Evolutionary conservation across 805 yeast genomes (phyloP).

Genomic region (Myxozyma geophila): DNA sequence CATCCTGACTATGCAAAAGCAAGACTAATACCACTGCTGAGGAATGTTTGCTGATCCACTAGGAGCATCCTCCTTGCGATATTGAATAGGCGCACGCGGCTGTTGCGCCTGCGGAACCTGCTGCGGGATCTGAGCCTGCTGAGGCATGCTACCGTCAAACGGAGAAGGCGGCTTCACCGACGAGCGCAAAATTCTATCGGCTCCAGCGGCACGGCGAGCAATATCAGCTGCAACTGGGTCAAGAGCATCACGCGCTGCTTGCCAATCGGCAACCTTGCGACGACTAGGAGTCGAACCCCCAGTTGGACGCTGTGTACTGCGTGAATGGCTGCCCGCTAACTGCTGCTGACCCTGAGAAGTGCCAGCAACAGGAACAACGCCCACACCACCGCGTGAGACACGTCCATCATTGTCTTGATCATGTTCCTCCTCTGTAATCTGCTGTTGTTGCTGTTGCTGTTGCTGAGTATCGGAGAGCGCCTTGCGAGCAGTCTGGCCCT

Average conservation of each 20-base stretch:
- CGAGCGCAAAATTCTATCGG: constrained; percentile 27
- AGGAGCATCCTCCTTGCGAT: constrained; percentile 23
- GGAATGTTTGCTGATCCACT: constrained; percentile 28
- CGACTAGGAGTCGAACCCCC: constrained; percentile 26
- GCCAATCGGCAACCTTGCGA: constrained; percentile 36
- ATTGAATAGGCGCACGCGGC: constrained; percentile 12
- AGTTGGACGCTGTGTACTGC: constrained; percentile 1
- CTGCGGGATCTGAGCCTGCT: background rate
- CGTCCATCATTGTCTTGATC: constrained; percentile 7
- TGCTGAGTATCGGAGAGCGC: background rate
- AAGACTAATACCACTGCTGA: constrained; percentile 33
- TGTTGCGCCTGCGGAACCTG: constrained; percentile 8
- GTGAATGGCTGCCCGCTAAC: background rate
- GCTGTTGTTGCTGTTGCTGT: constrained; percentile 3
- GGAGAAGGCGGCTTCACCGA: constrained; percentile 10
- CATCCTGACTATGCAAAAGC: no score
- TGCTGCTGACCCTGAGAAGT: background rate
- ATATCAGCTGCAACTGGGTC: constrained; percentile 25
- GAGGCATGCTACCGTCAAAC: constrained; percentile 1
- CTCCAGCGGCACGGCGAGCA: constrained; percentile 31
- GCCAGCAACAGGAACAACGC: background rate
- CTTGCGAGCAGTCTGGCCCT: background rate
- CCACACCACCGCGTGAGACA: constrained; percentile 14
- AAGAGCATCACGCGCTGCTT: constrained; percentile 29
- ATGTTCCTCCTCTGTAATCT: background rate